Base-by-base conservation (phyloP, 108 stramenopile genomes). In the Skeletonema grethae region DNA sequence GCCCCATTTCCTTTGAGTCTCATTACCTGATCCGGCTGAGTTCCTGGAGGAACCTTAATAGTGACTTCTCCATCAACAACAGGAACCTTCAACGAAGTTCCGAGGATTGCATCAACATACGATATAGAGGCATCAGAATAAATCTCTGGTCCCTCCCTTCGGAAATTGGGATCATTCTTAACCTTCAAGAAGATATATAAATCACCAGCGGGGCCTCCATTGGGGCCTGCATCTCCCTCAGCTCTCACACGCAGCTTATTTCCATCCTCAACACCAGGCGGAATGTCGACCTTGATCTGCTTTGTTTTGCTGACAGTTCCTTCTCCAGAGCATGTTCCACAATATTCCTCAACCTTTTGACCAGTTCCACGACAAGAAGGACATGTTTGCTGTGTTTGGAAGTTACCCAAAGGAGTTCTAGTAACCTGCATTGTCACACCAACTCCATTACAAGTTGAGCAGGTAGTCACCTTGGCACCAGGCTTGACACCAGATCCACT, bases 21-120 rank as follows among this genome's bases (percentile, higher is more conserved):
- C 87, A 99, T 96, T 20, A 97, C 94, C 70, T 95, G 91, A n/a
- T 91, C 97, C 13, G 98, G 98, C 70, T 99, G 98, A 31, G 97
- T 97, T 15, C 98, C 98, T 16, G 95, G 84, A 1, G 98, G 98
- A 9, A 99, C 91, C 83, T 97, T 94, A 71, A 98, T 97, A 68
- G 97, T 97, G 18, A 97, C 95, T 68, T 93, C 91, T 13, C 96
- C 97, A 70, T 99, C 98, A 13, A 97, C 97, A 24, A 96, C 93
- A 13, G 93, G 95, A 25, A 85, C 87, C 78, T 96, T 96, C 50
- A 95, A 79, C 46, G 89, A 90, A 32, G 92, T 90, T 34, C 98
- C 98, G 29, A 99, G 85, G 76, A 97, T 96, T 8, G 98, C 98
- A 80, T 99, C 97, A 48, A 95, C 43, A 72, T 95, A 97, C 60